A percentile compares a stretch with the other conserved stretches of the same genome.
phyloP scores from a whole-genome alignment of 768 basidiomycete genomes.

The Agaricus subrufescens region DNA sequence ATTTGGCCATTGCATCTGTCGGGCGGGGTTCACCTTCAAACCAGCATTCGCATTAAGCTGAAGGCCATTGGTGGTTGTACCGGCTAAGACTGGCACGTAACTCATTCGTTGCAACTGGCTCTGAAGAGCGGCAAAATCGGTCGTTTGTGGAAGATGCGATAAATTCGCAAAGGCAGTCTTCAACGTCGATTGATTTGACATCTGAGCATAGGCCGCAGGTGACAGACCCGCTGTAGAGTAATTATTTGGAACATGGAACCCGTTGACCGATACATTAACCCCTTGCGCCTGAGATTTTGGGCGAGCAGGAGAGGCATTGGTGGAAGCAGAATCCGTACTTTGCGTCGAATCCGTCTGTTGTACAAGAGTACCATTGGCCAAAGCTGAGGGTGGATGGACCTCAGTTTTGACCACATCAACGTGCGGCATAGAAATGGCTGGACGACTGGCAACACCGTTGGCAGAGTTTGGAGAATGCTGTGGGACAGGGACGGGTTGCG shows the following conservation, averaged over 20 bases:
- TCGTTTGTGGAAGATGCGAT: slow-evolving; percentile 28
- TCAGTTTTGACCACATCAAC: slow-evolving; percentile 36
- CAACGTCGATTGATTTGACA: slow-evolving; percentile 34
- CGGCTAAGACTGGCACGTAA: slow-evolving; percentile 29
- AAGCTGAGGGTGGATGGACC: slow-evolving; percentile 25
- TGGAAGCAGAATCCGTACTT: slow-evolving; percentile 16
- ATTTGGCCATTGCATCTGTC: slow-evolving; percentile 34
- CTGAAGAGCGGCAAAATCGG: slow-evolving; percentile 31
- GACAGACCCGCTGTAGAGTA: slow-evolving; percentile 28
- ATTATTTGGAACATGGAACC: slow-evolving; percentile 43
- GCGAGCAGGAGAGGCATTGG: slow-evolving; percentile 22
- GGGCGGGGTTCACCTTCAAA: slow-evolving; percentile 36
- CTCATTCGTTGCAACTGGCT: slow-evolving; percentile 17
- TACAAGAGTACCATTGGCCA: slow-evolving; percentile 26
- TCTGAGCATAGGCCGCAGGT: slow-evolving; percentile 29
- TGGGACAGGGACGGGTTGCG: slow-evolving; percentile 30
- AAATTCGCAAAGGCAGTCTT: slow-evolving; percentile 50
- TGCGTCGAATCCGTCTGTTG: slow-evolving; percentile 18
- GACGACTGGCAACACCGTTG: slow-evolving; percentile 25
- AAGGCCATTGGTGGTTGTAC: slow-evolving; percentile 17
- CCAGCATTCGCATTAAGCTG: slow-evolving; percentile 29
- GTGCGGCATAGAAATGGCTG: slow-evolving; percentile 44
- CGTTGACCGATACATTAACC: slow-evolving; percentile 33
- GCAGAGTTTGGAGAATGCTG: slow-evolving; percentile 32
- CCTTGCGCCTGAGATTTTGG: slow-evolving; percentile 44